Percentiles rank a stretch among this genome's conserved stretches.
phyloP scores from a whole-genome alignment of 805 yeast genomes.

The Schizosaccharomyces cryophilus region DNA sequence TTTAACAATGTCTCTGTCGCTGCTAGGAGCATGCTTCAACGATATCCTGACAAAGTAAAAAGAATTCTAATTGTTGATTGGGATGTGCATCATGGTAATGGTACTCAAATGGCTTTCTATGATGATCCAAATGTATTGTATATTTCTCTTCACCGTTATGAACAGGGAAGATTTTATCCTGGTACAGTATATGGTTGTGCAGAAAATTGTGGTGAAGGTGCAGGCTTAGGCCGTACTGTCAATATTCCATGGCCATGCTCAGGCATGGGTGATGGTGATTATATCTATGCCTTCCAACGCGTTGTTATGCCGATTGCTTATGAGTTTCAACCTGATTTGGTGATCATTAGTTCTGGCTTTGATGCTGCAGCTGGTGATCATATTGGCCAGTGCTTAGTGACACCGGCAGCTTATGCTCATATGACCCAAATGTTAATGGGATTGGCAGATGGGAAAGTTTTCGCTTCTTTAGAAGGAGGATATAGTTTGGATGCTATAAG shows the following conservation, averaged over 20 bases:
- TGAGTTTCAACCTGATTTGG: slow-evolving; percentile 81
- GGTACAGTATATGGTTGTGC: slow-evolving; percentile 72
- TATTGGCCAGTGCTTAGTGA: slow-evolving; percentile 85
- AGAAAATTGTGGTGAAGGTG: slow-evolving; percentile 60
- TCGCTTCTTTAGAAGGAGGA: slow-evolving; percentile 88
- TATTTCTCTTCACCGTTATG: slow-evolving; percentile 78
- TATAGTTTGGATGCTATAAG: slow-evolving; percentile 81
- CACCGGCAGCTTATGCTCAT: slow-evolving; percentile 89
- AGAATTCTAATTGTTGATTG: slow-evolving; percentile 71
- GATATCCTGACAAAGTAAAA: slow-evolving; percentile 63
- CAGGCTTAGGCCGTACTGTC: slow-evolving; percentile 67
- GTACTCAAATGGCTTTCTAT: slow-evolving; percentile 80
- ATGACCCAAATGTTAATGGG: slow-evolving; percentile 83
- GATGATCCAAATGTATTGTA: slow-evolving; percentile 78
- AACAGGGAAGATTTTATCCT: slow-evolving; percentile 78
- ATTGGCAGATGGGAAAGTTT: slow-evolving; percentile 65
- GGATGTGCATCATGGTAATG: slow-evolving; percentile 99
- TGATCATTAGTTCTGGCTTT: slow-evolving; percentile 81
- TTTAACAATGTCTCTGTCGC: slow-evolving; percentile 95
- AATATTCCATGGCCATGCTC: slow-evolving; percentile 84
- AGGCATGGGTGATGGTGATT: slow-evolving; percentile 90
- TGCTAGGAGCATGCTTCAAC: slow-evolving; percentile 55
- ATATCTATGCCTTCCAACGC: slow-evolving; percentile 67
- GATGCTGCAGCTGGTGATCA: slow-evolving; percentile 98
- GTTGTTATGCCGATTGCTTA: slow-evolving; percentile 69